Base-by-base conservation (phyloP, 2,329 filamentous ascomycete species). In the Gremmenia infestans region DNA sequence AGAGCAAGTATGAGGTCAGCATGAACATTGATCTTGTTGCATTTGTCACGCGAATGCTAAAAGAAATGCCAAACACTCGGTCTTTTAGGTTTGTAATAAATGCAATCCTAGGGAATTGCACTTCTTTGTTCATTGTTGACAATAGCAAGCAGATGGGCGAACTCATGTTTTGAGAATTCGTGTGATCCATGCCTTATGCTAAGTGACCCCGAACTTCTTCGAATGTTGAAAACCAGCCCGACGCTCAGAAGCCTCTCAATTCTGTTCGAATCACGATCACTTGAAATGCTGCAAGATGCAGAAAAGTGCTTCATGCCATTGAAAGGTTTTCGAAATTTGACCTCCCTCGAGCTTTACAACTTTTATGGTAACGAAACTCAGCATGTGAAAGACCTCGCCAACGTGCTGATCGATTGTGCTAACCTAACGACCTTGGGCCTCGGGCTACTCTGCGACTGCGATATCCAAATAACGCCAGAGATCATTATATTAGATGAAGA, bases 321-420 rank as follows among this genome's bases (percentile, higher is more conserved):
- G 12, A 22, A 35, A n/a, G 55, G 53, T 1, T 60, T 60, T 46
- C 36, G 17, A 12, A 52, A 52, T 43, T 48, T 60, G 5, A 58
- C 42, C 6, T 56, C 50, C 22, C 46, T 60, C 2, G 53, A 60
- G 42, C 19, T 60, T 35, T 60, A 56, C 39, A 52, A 50, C 14
- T 39, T 55, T 15, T 39, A 50, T 12, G 52, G 49, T 5, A 32
- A 22, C 6, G 43, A 52, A n/a, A 15, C n/a, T 32, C 39, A n/a
- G 46, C 2, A 52, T 7, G 35, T 48, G 4, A 22, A 40, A n/a
- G 52, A 58, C 5, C 17, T 58, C 19, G 28, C 53, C 11, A n/a
- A 3, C 6, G 32, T 50, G 4, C 46, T 58, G 12, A 28, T 28
- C 5, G 22, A 42, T 11, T 55, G 52, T 32, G 36, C 49, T 40